phyloP scores from a whole-genome alignment of 805 yeast species.

The Lachancea meyersii region DNA sequence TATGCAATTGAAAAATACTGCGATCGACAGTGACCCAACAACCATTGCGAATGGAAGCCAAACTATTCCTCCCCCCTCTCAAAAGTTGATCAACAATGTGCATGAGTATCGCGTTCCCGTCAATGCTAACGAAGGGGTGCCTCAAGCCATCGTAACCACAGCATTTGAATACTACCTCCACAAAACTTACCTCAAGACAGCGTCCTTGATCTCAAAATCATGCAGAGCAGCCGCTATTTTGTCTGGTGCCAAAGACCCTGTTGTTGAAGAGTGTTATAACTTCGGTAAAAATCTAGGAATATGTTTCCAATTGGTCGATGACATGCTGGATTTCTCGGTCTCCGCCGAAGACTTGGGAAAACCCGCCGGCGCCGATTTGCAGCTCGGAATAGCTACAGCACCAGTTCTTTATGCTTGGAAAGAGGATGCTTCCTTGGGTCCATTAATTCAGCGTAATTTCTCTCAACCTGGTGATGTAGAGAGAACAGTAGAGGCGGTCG shows the following conservation, averaged over 20 bases:
- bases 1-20: slow-evolving; percentile 95
- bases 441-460: slow-evolving; percentile 77
- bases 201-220: slow-evolving; percentile 88
- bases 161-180: slow-evolving; percentile 93
- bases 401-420: slow-evolving; percentile 95
- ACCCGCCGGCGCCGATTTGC: slow-evolving; percentile 92
- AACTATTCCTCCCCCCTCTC: slow-evolving; percentile 50
- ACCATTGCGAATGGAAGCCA: slow-evolving; percentile 27
- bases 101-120: slow-evolving; percentile 49
- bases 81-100: slow-evolving; percentile 52
- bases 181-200: slow-evolving; percentile 93
- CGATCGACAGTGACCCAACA: slow-evolving; percentile 45
- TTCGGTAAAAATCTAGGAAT: slow-evolving; percentile 91
- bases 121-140: slow-evolving; percentile 4
- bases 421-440: slow-evolving; percentile 77
- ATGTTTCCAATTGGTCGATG: slow-evolving; percentile 95
- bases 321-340: slow-evolving; percentile 91
- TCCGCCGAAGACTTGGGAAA: slow-evolving; percentile 81
- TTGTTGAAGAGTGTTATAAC: slow-evolving; percentile 82
- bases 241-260: slow-evolving; percentile 68
- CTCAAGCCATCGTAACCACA: slow-evolving; percentile 59
- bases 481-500: slow-evolving; percentile 69
- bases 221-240: slow-evolving; percentile 89
- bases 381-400: slow-evolving; percentile 93
- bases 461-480: slow-evolving; percentile 76